Percentiles rank a stretch among this genome's conserved stretches.
These are phyloP conservation scores for Lipomyces sp. DNA, from an alignment of 805 yeast species.

Conservation along the genomic window DNA sequence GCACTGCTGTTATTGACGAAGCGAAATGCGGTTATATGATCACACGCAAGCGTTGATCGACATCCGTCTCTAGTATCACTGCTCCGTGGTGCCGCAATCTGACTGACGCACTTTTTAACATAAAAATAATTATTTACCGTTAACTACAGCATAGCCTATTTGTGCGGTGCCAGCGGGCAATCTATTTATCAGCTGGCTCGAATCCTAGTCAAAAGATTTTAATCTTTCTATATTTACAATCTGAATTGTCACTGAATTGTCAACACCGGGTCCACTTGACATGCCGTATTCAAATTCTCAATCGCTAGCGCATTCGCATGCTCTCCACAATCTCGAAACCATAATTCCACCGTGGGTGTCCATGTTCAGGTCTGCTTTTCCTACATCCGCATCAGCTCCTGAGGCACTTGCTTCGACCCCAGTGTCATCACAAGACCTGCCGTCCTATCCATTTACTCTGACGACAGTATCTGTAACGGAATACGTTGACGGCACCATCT, in stretches of 20 bases:
- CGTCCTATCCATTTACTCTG: constrained; percentile 26
- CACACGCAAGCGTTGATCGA: background rate
- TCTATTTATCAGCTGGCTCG: too few relatives aligned
- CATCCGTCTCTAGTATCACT: constrained; percentile 1
- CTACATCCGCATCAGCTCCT: background rate
- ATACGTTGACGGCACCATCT: constrained; percentile 5
- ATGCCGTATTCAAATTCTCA: background rate
- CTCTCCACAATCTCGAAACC: constrained; percentile 24
- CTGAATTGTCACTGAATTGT: background rate
- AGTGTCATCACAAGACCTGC: background rate
- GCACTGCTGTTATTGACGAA: background rate
- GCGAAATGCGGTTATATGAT: constrained; percentile 1
- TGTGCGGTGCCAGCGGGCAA: background rate
- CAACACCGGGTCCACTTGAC: background rate
- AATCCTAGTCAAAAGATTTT: too few relatives aligned
- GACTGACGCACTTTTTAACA: background rate
- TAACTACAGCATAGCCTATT: background rate
- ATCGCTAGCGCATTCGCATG: background rate
- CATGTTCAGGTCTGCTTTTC: constrained; percentile 18
- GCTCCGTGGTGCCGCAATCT: background rate
- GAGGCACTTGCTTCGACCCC: background rate
- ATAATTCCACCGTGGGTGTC: constrained; percentile 32
- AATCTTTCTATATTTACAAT: background rate
- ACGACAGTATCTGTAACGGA: constrained; percentile 28
- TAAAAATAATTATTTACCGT: too few relatives aligned